A percentile compares a stretch with the other conserved stretches of the same genome.
phyloP scores from a whole-genome alignment of 2,329 filamentous ascomycete genomes.

The Venturia asperata region DNA sequence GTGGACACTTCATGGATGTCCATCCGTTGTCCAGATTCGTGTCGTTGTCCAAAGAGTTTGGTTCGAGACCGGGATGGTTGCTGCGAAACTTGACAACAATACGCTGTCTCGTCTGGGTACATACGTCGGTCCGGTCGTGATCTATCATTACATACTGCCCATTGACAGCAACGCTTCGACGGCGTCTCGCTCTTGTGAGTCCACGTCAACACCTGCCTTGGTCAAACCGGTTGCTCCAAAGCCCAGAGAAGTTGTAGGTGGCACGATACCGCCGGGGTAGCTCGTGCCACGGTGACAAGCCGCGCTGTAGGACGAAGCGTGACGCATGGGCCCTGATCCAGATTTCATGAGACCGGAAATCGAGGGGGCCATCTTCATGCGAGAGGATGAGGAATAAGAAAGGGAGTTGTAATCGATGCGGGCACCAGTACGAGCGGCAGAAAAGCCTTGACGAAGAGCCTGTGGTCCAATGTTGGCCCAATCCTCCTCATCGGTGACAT shows the following conservation, averaged over 20 bases:
- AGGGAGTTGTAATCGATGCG: conserved; percentile 35
- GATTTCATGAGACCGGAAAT: conserved; percentile 5
- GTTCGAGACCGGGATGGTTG: not conserved
- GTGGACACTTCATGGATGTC: not conserved
- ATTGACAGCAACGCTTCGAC: conserved; percentile 74
- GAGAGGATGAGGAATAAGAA: conserved; percentile 26
- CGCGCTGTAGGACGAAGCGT: not conserved
- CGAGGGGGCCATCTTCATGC: conserved; percentile 11
- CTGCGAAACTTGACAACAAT: not conserved
- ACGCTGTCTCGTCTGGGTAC: not conserved
- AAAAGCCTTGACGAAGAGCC: conserved; percentile 57
- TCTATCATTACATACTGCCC: conserved; percentile 51
- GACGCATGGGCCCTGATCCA: not conserved
- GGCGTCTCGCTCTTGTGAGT: conserved; percentile 65
- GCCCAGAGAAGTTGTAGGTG: conserved; percentile 24
- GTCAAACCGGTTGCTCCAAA: conserved; percentile 36
- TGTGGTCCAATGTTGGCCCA: conserved; percentile 87
- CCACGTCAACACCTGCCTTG: conserved; percentile 31
- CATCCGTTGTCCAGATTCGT: not conserved
- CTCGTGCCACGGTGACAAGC: conserved; percentile 13
- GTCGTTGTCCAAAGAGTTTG: not conserved
- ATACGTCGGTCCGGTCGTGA: not conserved
- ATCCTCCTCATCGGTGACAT: conserved; percentile 91
- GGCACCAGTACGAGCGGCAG: conserved; percentile 4
- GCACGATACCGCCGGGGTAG: conserved; percentile 19